Evolutionary conservation across 31 red algal species (phyloP).

Genomic region (Porphyra umbilicalis): DNA sequence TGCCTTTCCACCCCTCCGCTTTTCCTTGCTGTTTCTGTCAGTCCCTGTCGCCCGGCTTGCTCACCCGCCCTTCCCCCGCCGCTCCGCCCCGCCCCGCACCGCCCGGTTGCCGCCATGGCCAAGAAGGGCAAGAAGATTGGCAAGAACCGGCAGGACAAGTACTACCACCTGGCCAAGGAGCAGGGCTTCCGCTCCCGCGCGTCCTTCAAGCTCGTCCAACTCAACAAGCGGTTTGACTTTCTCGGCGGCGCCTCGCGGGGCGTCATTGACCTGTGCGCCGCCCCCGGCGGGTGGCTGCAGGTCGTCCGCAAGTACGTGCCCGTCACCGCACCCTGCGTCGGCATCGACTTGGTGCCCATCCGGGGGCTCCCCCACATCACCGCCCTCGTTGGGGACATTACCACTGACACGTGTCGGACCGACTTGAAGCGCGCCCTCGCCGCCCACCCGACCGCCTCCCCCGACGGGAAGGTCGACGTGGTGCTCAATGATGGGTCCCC

Average conservation of each 20-base stretch:
- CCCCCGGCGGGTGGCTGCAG: constrained; percentile 98
- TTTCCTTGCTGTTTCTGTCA: neutral
- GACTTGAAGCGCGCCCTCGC: constrained; percentile 53
- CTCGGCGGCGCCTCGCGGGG: constrained; percentile 63
- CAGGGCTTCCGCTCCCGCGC: constrained; percentile 98
- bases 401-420: constrained; percentile 45
- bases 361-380: constrained; percentile 42
- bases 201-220: constrained; percentile 94
- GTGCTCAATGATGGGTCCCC: constrained; percentile 94
- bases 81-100: neutral
- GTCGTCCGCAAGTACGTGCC: constrained; percentile 91
- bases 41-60: too few species aligned
- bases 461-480: constrained; percentile 72
- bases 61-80: neutral
- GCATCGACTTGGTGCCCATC: constrained; percentile 94
- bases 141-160: constrained; percentile 92
- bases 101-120: constrained; percentile 19
- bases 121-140: constrained; percentile 81
- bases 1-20: neutral
- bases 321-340: constrained; percentile 74
- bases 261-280: constrained; percentile 93
- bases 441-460: neutral
- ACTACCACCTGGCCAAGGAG: constrained; percentile 97
- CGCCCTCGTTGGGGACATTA: constrained; percentile 79
- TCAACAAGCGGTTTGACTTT: constrained; percentile 94